These are phyloP conservation scores for Hypoxylon intermedium DNA, from an alignment of 495 filamentous ascomycete species.

Conservation along the genomic window DNA sequence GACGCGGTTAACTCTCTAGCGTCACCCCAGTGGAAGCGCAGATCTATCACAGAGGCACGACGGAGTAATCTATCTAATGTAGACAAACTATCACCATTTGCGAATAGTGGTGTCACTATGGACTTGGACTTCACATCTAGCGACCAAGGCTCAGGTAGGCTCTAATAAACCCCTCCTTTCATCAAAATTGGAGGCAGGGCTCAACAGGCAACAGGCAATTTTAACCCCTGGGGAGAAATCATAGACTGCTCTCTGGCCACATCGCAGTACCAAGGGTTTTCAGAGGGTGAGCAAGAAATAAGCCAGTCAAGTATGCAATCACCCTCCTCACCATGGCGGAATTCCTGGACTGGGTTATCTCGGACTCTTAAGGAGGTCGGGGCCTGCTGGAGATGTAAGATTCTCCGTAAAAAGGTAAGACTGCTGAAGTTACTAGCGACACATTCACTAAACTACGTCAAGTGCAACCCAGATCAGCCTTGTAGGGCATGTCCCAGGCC, in stretches of 20 bases:
- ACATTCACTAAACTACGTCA: not conserved
- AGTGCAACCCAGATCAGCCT: slow-evolving; percentile 30
- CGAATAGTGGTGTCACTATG: slow-evolving; percentile 1
- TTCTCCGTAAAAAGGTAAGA: slow-evolving; percentile 39
- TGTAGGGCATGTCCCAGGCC: slow-evolving; percentile 32
- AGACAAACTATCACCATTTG: not conserved
- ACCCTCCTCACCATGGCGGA: not conserved
- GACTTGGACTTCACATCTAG: slow-evolving; percentile 16
- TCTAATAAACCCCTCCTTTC: not conserved
- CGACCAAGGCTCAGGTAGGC: slow-evolving; percentile 10
- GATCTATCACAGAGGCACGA: not conserved
- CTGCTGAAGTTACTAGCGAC: not conserved
- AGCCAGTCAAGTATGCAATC: slow-evolving; percentile 1
- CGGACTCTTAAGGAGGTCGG: slow-evolving; percentile 35
- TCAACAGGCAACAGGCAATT: slow-evolving; percentile 15
- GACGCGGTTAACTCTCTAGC: not conserved
- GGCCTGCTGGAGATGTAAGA: slow-evolving; percentile 40
- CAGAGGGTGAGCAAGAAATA: slow-evolving; percentile 18
- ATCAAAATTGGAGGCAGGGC: not conserved
- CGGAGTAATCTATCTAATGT: not conserved
- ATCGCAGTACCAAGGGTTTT: slow-evolving; percentile 3
- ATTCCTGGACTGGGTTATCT: slow-evolving; percentile 23
- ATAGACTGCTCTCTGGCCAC: not conserved
- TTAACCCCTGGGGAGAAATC: slow-evolving; percentile 1
- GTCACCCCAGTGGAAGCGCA: slow-evolving; percentile 1